Evolutionary conservation across 257 asterid species (phyloP), one percentile per base, ranked within the genome.

Genomic region (Solanum chiquidenum): DNA sequence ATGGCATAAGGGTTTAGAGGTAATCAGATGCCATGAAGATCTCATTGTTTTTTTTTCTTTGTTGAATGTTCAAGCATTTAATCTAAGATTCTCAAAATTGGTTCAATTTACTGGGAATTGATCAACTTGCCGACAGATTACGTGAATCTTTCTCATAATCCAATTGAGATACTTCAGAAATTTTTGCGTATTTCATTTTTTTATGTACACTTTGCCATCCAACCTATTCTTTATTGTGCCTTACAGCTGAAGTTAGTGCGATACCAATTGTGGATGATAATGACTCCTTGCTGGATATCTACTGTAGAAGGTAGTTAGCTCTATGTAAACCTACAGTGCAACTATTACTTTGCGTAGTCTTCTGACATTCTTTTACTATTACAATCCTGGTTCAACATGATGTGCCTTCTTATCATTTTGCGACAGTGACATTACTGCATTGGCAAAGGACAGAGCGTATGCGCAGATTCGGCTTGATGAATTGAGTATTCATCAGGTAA

Each of bases 181-280:
- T 5, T 46, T 77, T 82, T 82, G 42, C 44, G 4, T 49, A 29
- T 49, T 14, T 14, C 38, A 27, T 60, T 60, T 21, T 42, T 16
- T 27, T 44, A 80, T 46, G 44, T 82, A 18, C 16, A 80, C 27
- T 71, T 52, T 69, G 27, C 86, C 68, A 18, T 34, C 88, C 77
- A 86, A 52, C 60, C n/a, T 69, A 66, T 69, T 69, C 27, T 27
- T 88, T 72, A 52, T 69, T 82, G 68, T 85, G 49, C 86, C n/a
- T 55, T 80, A 88, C 93, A 94, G 98, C 95, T 86, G 95, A 91
- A 86, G 96, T 94, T 86, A 93, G 98, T 89, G 91, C 98, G 83
- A 89, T 94, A 88, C 98, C 98, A 33, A 92, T 94, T 75, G 98
- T 94, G 91, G 98, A 94, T 88, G 98, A 93, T 75, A 92, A 91